A percentile compares a stretch with the other conserved stretches of the same genome.
Conservation (phyloP, 768 basidiomycete species). For the Paxillus ammoniavirescens region DNA sequence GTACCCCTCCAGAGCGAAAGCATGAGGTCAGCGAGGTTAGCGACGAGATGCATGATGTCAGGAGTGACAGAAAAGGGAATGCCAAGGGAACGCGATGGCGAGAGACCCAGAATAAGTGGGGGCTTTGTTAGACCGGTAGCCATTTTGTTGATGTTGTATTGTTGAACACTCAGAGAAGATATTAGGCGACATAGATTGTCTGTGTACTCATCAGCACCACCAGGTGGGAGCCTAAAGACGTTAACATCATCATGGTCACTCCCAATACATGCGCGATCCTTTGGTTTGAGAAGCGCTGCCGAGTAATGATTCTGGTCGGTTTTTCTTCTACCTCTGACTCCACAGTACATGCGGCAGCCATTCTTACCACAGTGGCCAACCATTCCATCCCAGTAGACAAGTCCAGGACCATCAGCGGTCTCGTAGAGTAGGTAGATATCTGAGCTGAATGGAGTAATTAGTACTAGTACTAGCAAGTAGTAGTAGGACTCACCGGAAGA, state of each 20-base stretch:
- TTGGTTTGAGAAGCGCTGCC: conserved; percentile 26
- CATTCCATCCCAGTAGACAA: too few species aligned
- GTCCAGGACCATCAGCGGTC: too few species aligned
- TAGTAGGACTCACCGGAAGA: too few species aligned
- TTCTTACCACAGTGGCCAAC: conserved; percentile 13
- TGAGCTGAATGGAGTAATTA: background rate
- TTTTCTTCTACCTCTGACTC: conserved; percentile 26
- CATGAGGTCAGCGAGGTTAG: too few species aligned
- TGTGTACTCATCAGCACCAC: background rate
- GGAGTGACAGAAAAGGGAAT: too few species aligned
- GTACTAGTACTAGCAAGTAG: too few species aligned
- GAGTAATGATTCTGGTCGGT: conserved; percentile 29
- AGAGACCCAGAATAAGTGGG: too few species aligned
- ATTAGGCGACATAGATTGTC: background rate
- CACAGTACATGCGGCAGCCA: conserved; percentile 35
- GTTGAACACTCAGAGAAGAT: conserved; percentile 4
- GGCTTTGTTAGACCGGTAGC: too few species aligned
- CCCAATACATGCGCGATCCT: conserved; percentile 15
- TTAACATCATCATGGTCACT: conserved; percentile 30
- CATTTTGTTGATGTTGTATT: conserved; percentile 20
- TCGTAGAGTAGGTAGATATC: conserved; percentile 9
- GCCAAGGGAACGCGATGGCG: too few species aligned
- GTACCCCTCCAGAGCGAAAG: too few species aligned
- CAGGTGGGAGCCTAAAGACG: conserved; percentile 7
- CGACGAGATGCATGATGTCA: too few species aligned